These are phyloP conservation scores for Bruguiera sexangula DNA, from an alignment of 345 rosid genomes.

Conservation along the genomic window DNA sequence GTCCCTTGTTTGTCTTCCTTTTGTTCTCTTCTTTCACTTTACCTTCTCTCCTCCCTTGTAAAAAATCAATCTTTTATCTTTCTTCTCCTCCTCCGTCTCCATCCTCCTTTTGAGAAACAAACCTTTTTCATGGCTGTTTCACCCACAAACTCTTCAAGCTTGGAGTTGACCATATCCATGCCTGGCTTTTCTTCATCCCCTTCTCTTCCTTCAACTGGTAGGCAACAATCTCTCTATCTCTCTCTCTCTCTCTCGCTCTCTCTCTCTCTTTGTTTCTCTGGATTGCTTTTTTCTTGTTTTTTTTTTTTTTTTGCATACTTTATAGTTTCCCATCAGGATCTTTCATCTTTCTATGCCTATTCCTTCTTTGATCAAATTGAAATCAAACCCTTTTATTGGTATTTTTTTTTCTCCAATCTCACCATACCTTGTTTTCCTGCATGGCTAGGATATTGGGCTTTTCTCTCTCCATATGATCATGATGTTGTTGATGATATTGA, in stretches of 20 bases:
- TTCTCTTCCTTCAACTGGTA: slow-evolving; percentile 52
- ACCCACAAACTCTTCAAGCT: slow-evolving; percentile 53
- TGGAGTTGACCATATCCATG: slow-evolving; percentile 80
- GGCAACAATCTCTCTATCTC: background rate
- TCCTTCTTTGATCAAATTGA: background rate
- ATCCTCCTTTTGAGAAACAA: background rate
- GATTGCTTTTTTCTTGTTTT: background rate
- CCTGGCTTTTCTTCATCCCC: slow-evolving; percentile 72
- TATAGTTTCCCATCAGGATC: background rate
- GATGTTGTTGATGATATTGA: background rate
- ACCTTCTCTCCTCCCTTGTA: slow-evolving; percentile 21
- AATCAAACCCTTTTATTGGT: background rate
- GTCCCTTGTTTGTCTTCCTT: slow-evolving; percentile 13
- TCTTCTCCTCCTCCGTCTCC: slow-evolving; percentile 12
- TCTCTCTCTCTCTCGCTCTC: too few species aligned
- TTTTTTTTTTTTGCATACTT: background rate
- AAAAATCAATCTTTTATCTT: background rate
- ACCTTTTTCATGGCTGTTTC: slow-evolving; percentile 46
- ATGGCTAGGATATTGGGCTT: slow-evolving; percentile 5
- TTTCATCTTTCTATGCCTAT: background rate
- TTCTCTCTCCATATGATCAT: background rate
- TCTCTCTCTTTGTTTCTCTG: background rate
- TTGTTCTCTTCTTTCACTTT: slow-evolving; percentile 11
- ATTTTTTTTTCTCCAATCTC: background rate
- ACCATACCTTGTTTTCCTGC: background rate